Evolutionary conservation across 1,139 yeast species (phyloP), one percentile per base, ranked within the genome.

Genomic region (Pneumocystis carinii): DNA sequence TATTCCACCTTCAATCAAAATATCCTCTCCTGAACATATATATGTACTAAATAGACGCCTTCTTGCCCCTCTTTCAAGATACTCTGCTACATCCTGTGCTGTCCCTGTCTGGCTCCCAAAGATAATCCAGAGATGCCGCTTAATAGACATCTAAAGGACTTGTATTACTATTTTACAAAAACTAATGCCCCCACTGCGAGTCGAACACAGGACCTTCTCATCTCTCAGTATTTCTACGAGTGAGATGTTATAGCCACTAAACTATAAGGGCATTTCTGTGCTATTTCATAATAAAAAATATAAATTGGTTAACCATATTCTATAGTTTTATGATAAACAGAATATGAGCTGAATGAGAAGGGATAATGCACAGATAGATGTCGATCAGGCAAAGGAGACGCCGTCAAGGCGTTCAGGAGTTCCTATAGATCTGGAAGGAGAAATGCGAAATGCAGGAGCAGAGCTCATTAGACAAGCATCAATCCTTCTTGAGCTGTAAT

Each of bases 61-160:
- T 62, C 82, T 81, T 62, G 87, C 78, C 59, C 79, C 77, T 61
- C 80, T 77, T 41, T 83, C 80, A 41, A 90, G 74, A 59, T 83
- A 79, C 63, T 81, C 79, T 0, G 97, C 96, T 70, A 83, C 85
- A 70, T 92, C 97, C 69, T 87, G 89, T 0, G 96, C 82, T 69
- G 88, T 90, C 0, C 97, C 98, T 0, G 97, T 88, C 71, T 90
- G 97, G 1, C 96, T 86, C 0, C 97, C 97, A 72, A 87, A 90
- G 0, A 92, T 76, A 17, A 92, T 81, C 37, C 84, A 82, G 15
- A 87, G 37, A 4, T 14, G 29, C 14, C 38, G 59, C 6, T 6
- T 29, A 7, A 14, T 12, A 1, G 3, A 6, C 38, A 53, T 53
- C 5, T 14, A 32, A 14, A 12, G 17, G 7, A 3, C 5, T 10